phyloP scores from a whole-genome alignment of 1,284 basidiomycete genomes.

The Apiotrichum mycotoxinovorans region DNA sequence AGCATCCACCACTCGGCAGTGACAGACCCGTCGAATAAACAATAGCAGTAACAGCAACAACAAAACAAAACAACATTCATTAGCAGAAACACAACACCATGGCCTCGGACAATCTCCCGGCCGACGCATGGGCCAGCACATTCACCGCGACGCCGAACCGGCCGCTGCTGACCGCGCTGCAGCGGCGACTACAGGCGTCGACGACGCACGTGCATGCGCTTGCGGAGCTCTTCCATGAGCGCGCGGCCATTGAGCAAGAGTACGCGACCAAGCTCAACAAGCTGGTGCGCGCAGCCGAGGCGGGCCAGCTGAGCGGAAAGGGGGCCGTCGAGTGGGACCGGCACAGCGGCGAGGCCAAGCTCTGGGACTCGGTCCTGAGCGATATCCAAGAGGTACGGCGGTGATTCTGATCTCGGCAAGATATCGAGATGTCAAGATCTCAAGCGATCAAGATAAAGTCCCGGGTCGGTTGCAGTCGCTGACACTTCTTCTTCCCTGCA shows the following conservation, averaged over 20 bases:
- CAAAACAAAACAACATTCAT: not conserved
- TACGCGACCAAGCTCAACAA: slow-evolving; percentile 55
- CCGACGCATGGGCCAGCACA: slow-evolving; percentile 41
- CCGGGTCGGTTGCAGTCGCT: not conserved
- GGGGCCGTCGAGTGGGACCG: slow-evolving; percentile 39
- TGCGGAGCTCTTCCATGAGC: slow-evolving; percentile 54
- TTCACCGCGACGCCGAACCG: slow-evolving; percentile 38
- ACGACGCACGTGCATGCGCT: slow-evolving; percentile 45
- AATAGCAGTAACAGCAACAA: not conserved
- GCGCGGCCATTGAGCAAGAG: slow-evolving; percentile 51
- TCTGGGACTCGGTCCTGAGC: slow-evolving; percentile 41
- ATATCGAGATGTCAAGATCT: too few species aligned
- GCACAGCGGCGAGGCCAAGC: slow-evolving; percentile 33
- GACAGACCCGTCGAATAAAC: too few species aligned
- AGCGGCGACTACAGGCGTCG: slow-evolving; percentile 39
- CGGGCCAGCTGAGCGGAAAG: slow-evolving; percentile 33
- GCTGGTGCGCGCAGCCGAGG: slow-evolving; percentile 48
- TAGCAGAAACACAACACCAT: not conserved
- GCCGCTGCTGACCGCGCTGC: slow-evolving; percentile 36
- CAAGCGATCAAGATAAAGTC: not conserved
- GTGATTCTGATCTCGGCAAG: too few species aligned
- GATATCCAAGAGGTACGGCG: slow-evolving; percentile 46
- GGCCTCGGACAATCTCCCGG: slow-evolving; percentile 30
- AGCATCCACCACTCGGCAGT: too few species aligned
- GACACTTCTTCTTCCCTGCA: slow-evolving; percentile 13